Percentiles rank a stretch among this genome's conserved stretches.
Evolutionary conservation across 2,329 filamentous ascomycete species (phyloP).

Genomic region (Graphilbum sp.): DNA sequence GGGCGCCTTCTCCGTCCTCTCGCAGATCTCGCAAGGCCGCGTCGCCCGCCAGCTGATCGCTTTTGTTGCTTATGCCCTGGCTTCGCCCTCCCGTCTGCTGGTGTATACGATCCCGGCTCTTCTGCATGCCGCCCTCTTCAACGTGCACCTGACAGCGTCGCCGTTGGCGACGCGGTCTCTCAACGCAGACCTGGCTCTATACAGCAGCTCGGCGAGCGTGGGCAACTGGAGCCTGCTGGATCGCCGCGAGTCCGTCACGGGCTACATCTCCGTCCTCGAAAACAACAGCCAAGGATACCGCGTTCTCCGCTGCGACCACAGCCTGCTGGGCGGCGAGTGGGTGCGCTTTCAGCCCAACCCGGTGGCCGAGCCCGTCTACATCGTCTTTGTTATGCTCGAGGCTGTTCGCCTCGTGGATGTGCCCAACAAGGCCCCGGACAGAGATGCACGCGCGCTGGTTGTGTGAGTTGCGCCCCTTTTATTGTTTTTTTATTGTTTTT

Average conservation of each 20-base stretch:
- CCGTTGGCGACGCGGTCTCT: slow-evolving; percentile 41
- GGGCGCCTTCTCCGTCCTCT: slow-evolving; percentile 24
- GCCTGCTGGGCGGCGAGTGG: slow-evolving; percentile 87
- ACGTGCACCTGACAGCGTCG: slow-evolving; percentile 51
- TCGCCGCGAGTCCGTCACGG: slow-evolving; percentile 71
- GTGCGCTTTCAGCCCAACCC: slow-evolving; percentile 34
- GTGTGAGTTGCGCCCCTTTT: slow-evolving; percentile 41
- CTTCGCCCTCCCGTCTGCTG: slow-evolving; percentile 54
- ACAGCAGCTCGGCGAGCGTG: too few relatives aligned
- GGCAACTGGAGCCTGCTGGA: slow-evolving; percentile 54
- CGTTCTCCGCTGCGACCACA: slow-evolving; percentile 85
- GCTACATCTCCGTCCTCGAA: slow-evolving; percentile 83
- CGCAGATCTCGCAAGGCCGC: slow-evolving; percentile 34
- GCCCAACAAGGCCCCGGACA: slow-evolving; percentile 35
- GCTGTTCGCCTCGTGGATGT: slow-evolving; percentile 67
- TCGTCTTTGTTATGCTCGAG: slow-evolving; percentile 91
- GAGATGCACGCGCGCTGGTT: slow-evolving; percentile 63
- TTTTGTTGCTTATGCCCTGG: slow-evolving; percentile 44
- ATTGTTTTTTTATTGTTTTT: background rate
- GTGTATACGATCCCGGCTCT: slow-evolving; percentile 55
- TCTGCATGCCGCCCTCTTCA: slow-evolving; percentile 52
- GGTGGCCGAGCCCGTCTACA: slow-evolving; percentile 77
- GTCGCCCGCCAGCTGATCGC: slow-evolving; percentile 56
- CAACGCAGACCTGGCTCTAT: slow-evolving; percentile 42
- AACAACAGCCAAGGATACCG: slow-evolving; percentile 55